Base-by-base conservation (phyloP, 2,329 filamentous ascomycete genomes). In the Botrytis cinerea region DNA sequence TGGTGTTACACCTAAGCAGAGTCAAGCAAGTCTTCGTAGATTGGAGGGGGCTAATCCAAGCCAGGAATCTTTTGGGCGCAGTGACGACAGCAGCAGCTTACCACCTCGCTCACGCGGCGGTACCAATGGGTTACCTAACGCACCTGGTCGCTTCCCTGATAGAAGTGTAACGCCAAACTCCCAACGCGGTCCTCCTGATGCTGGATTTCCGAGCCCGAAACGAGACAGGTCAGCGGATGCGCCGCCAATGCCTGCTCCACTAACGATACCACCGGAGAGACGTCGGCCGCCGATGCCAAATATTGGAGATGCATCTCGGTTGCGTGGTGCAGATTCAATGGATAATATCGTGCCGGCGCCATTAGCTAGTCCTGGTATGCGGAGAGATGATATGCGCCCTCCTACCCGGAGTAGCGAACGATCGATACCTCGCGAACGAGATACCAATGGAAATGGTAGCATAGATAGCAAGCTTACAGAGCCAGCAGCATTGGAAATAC, bases 321-420 rank as follows among this genome's bases (percentile, higher is more conserved):
- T 82, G 74, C 74, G 77, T 73, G 73, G 73, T 35, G 75, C 74
- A 60, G 76, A 74, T 46, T 73, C 75, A 14, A 76, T 71, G 43
- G 79, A 81, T n/a, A 80, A 78, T 73, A 78, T 80, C 64, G 78
- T 82, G 48, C 81, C 83, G 28, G 80, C 81, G 43, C 81, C 83
- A 25, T 74, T 82, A 10, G 79, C 79, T 48, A 82, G 81, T 61
- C 82, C 83, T 51, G 80, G 77, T 45, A 80, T 79, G 75, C 75
- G 78, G 20, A 78, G 80, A 76, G 80, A 81, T 35, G 81, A 82
- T 62, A 73, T 80, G 59, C 78, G 78, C 14, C 78, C 78, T 59
- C 80, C 81, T 46, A 79, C 80, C 38, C 78, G 81, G 62, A 81
- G 78, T 63, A 81, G 77, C 73, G 80, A 82, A 63, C 72, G 79